A percentile compares a stretch with the other conserved stretches of the same genome.
phyloP scores from a whole-genome alignment of 1,139 yeast species.

The Hyphopichia burtonii region DNA sequence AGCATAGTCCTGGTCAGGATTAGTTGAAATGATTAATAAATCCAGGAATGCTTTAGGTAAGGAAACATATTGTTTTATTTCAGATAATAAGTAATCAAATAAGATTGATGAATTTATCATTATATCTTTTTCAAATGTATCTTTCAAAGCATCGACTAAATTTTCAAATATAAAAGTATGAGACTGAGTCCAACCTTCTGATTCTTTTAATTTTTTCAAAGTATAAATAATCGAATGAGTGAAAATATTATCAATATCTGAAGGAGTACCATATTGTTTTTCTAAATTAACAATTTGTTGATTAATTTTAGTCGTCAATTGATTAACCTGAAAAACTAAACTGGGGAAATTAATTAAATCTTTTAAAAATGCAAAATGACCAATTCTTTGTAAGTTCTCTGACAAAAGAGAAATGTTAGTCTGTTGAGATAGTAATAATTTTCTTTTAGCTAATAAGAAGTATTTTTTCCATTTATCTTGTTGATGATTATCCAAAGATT shows the following conservation, averaged over 20 bases:
- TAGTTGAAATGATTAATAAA: conserved; percentile 4
- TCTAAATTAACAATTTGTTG: conserved; percentile 53
- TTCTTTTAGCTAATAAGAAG: conserved; percentile 58
- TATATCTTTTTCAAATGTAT: conserved; percentile 51
- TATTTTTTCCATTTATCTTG: conserved; percentile 48
- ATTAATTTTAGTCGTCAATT: conserved; percentile 23
- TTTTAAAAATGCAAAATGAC: not conserved
- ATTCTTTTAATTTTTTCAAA: conserved; percentile 44
- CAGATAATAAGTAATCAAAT: conserved; percentile 37
- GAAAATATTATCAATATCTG: conserved; percentile 53
- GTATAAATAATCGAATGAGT: conserved; percentile 42
- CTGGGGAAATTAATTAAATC: not conserved
- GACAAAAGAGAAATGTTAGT: conserved; percentile 22
- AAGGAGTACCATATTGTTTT: conserved; percentile 43
- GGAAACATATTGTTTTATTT: conserved; percentile 23
- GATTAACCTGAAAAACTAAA: conserved; percentile 6
- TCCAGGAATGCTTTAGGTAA: conserved; percentile 16
- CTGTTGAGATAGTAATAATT: conserved; percentile 46
- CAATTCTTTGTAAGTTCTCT: not conserved
- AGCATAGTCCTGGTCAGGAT: conserved; percentile 4
- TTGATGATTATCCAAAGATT: conserved; percentile 37
- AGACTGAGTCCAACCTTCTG: conserved; percentile 53
- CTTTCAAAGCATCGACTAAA: conserved; percentile 40
- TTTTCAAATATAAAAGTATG: conserved; percentile 44
- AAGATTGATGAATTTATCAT: conserved; percentile 55